phyloP scores from a whole-genome alignment of 2,329 filamentous ascomycete species.

The Aspergillus cejpii region DNA sequence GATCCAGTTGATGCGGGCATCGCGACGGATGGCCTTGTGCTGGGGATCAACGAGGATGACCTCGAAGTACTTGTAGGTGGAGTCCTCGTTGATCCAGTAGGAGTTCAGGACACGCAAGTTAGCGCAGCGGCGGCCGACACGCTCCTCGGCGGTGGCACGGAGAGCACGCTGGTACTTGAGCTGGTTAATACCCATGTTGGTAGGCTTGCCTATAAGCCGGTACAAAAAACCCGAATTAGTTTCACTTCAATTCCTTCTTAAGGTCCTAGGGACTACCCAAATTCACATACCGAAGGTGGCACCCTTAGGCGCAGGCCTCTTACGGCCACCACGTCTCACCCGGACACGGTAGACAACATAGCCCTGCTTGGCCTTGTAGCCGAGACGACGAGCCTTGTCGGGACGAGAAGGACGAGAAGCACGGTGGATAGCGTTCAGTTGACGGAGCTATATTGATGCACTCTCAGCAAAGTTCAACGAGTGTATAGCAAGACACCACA shows the following conservation, averaged over 20 bases:
- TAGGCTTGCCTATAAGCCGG: slow-evolving; percentile 79
- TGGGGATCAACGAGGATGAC: slow-evolving; percentile 99
- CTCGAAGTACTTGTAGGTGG: slow-evolving; percentile 99
- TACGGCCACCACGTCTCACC: slow-evolving; percentile 97
- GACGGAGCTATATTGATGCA: slow-evolving; percentile 99
- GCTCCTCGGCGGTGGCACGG: slow-evolving; percentile 96
- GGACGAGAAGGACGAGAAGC: slow-evolving; percentile 95
- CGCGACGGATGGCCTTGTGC: slow-evolving; percentile 99
- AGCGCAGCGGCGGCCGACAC: slow-evolving; percentile 97
- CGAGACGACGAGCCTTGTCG: slow-evolving; percentile 99
- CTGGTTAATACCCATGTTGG: slow-evolving; percentile 99
- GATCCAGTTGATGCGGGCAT: slow-evolving; percentile 99
- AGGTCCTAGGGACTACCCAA: slow-evolving; percentile 1
- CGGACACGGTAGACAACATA: slow-evolving; percentile 99
- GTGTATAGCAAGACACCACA: slow-evolving; percentile 74
- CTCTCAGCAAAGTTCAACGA: slow-evolving; percentile 99
- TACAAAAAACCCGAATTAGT: slow-evolving; percentile 18
- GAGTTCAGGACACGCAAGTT: slow-evolving; percentile 99
- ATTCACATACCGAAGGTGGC: slow-evolving; percentile 81
- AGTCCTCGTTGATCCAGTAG: slow-evolving; percentile 99
- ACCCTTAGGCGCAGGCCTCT: slow-evolving; percentile 93
- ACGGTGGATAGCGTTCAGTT: slow-evolving; percentile 99
- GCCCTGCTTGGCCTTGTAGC: slow-evolving; percentile 99
- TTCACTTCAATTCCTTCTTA: slow-evolving; percentile 21
- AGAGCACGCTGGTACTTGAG: slow-evolving; percentile 99